Evolutionary conservation across 805 yeast genomes (phyloP), one percentile per base, ranked within the genome.

Genomic region (Nakazawaea anatomiae): DNA sequence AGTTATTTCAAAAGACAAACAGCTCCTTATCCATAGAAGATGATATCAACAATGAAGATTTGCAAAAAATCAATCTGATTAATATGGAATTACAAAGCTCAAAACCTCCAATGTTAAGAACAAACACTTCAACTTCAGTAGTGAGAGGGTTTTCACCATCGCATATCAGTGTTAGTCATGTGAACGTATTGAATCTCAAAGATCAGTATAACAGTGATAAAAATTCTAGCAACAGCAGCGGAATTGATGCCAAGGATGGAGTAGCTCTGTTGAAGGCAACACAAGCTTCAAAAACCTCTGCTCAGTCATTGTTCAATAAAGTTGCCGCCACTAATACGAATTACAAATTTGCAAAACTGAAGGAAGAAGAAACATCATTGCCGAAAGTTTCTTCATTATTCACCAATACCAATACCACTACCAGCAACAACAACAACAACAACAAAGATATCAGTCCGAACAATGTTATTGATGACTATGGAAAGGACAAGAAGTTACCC

Each of bases 131-230:
- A 3, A 53, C 57, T 6, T 55, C 58, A 1, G 39, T 56, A 9
- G 55, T 52, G 5, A 46, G 57, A 30, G 56, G 55, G 28, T 46
- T 51, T 44, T 50, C 56, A 4, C 56, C 57, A 42, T 40, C 54
- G 11, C 44, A 52, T 42, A 46, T 51, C 2, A 53, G 55, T 10
- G 50, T 57, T 8, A 60, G 52, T 42, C 32, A 44, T 42, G 11
- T 32, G 11, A 48, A 39, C 35, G 39, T 46, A 14, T 14, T 6
- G n/a, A 30, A 46, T n/a, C 14, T 39, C 39, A 39, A 39, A 29
- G 30, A 42, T n/a, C 27, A 27, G n/a, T 18, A 5, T 9, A 32
- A 12, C 8, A 27, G 6, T 1, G 14, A 29, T 11, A n/a, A 18
- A 10, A 40, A 40, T 9, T 8, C 14, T 3, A 40, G 25, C 42